Percentiles rank a stretch among this genome's conserved stretches.
These are phyloP conservation scores for Trifolium repens DNA, from an alignment of 306 rosid genomes.

Conservation along the genomic window DNA sequence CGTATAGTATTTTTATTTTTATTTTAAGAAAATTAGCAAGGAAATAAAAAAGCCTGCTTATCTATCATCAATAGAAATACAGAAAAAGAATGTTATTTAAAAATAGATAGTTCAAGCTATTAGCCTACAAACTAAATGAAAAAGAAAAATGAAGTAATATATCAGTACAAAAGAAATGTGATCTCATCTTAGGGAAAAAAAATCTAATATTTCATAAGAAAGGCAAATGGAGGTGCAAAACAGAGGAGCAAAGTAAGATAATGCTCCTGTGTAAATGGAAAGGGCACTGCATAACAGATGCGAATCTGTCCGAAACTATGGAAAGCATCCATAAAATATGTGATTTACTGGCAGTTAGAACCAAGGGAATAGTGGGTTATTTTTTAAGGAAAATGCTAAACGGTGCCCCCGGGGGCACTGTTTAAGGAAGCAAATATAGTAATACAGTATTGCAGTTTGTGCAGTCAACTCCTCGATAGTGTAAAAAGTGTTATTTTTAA, in stretches of 20 bases:
- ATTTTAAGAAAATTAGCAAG: background rate
- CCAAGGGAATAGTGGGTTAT: background rate
- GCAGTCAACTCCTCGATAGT: no score
- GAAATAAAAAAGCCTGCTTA: background rate
- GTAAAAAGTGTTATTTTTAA: no score
- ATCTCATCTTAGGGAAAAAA: background rate
- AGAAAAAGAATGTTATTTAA: background rate
- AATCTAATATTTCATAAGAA: background rate
- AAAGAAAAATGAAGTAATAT: conserved; percentile 1
- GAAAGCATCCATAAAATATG: background rate
- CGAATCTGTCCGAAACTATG: background rate
- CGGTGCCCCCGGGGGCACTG: no score
- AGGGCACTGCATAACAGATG: background rate
- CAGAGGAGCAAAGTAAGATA: background rate
- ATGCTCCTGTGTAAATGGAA: background rate
- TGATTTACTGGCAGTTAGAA: background rate
- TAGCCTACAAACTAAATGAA: background rate
- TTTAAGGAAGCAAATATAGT: no score
- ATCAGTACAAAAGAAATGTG: background rate
- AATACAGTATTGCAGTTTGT: no score
- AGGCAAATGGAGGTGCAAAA: background rate
- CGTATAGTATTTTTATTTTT: background rate
- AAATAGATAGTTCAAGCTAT: background rate
- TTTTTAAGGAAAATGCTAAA: no score
- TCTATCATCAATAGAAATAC: conserved; percentile 5